Evolutionary conservation across 1,284 basidiomycete genomes (phyloP), one percentile per base, ranked within the genome.

Genomic region (Neotropicomus parvogracilis): DNA sequence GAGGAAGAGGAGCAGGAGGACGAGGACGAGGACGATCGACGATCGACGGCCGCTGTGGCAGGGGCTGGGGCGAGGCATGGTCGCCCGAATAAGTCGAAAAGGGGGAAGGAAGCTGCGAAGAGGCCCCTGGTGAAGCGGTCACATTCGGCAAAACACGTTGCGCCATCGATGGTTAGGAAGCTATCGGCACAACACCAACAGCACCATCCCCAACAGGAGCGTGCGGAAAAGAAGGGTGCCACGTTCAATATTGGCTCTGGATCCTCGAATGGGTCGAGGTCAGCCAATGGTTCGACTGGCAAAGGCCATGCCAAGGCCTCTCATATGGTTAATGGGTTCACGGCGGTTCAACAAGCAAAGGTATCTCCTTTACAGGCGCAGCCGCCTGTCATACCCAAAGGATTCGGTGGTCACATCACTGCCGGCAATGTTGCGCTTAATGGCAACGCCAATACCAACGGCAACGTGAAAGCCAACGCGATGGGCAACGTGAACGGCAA

Each of bases 161-260:
- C 52, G 16, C 59, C 58, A n/a, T 52, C 54, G 29, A 53, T 67
- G 49, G 48, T 58, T n/a, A 53, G 60, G 45, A 66, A 56, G 47
- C 41, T 54, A 7, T 65, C 64, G 6, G 38, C 48, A 17, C 65
- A 65, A 4, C 59, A 24, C 24, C 24, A 60, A 13, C 49, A 50
- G 6, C 52, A 52, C 7, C 55, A 48, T 38, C 40, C 44, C 32
- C 52, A 46, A 28, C 47, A 28, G 21, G 59, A 54, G 13, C 54
- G 53, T 35, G 50, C 38, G 24, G 52, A 56, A 26, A 66, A 63
- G 52, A 65, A 58, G 32, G 56, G 60, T 11, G 61, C 74, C 12
- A 69, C 70, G 58, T 81, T 82, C 53, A 78, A 80, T 54, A 73
- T 83, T 48, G 80, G 79, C 3, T 81, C 80, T 11, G 69, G 71